Conservation (phyloP, 2,329 filamentous ascomycete genomes). For the Aspergillus sp. region DNA sequence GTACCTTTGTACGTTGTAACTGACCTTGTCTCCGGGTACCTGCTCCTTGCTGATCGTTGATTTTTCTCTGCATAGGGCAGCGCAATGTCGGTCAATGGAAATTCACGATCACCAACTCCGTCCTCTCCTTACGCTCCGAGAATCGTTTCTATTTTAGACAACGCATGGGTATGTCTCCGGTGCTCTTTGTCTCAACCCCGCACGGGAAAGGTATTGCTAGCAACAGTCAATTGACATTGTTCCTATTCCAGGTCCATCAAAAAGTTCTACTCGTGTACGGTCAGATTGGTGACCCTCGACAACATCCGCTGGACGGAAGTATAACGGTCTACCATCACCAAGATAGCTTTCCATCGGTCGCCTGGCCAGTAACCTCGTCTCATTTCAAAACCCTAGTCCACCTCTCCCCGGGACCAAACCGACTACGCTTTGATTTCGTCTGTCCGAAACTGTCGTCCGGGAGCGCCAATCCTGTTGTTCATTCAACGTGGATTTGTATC, state of each 20-base stretch:
- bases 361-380: constrained; percentile 83
- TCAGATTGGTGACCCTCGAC: constrained; percentile 67
- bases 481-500: constrained; percentile 74
- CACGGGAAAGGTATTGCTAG: too few relatives aligned
- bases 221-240: too few relatives aligned
- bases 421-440: constrained; percentile 78
- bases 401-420: constrained; percentile 86
- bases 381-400: constrained; percentile 90
- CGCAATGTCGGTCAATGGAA: constrained; percentile 27
- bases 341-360: constrained; percentile 74
- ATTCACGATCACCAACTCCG: constrained; percentile 50
- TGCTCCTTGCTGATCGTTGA: not conserved
- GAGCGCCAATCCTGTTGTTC: constrained; percentile 59
- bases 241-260: constrained; percentile 69
- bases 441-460: constrained; percentile 71
- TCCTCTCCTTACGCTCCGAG: constrained; percentile 77
- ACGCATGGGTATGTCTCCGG: constrained; percentile 68
- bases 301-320: constrained; percentile 69
- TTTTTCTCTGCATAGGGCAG: constrained; percentile 14
- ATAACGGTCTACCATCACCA: constrained; percentile 77
- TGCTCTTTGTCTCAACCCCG: not conserved
- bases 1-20: constrained; percentile 32
- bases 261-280: constrained; percentile 81
- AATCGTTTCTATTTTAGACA: constrained; percentile 73
- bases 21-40: constrained; percentile 1